Conservation (phyloP, 2,329 filamentous ascomycete species). For the Colletotrichum tropicicola region DNA sequence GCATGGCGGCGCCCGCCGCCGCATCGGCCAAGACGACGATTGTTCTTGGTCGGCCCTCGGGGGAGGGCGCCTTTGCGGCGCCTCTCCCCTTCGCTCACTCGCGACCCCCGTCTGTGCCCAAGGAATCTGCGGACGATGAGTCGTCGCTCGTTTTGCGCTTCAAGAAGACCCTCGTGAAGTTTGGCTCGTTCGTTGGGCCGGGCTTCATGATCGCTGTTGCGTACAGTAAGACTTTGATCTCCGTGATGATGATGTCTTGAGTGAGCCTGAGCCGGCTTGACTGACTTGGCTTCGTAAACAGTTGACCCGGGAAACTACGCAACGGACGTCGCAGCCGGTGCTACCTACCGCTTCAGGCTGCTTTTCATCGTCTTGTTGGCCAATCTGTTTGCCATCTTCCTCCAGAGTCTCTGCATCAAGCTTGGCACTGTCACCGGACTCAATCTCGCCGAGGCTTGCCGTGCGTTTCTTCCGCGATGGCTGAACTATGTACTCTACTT, state of each 20-base stretch:
- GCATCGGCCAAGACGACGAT: slow-evolving; percentile 7
- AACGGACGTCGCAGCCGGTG: slow-evolving; percentile 75
- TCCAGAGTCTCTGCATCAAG: slow-evolving; percentile 75
- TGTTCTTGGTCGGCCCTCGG: slow-evolving; percentile 24
- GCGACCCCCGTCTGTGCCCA: neutral
- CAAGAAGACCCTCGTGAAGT: slow-evolving; percentile 50
- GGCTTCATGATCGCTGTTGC: slow-evolving; percentile 72
- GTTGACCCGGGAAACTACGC: slow-evolving; percentile 74
- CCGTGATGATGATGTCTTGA: no score
- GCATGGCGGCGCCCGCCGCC: neutral
- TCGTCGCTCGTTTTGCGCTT: slow-evolving; percentile 17
- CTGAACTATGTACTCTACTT: slow-evolving; percentile 69
- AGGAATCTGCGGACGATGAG: neutral
- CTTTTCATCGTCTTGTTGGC: slow-evolving; percentile 75
- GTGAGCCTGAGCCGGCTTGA: no score
- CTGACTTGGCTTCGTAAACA: slow-evolving; percentile 31
- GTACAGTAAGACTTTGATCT: slow-evolving; percentile 55
- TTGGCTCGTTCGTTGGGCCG: slow-evolving; percentile 69
- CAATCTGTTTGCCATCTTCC: slow-evolving; percentile 76
- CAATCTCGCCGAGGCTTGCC: slow-evolving; percentile 72
- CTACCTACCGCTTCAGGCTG: slow-evolving; percentile 70
- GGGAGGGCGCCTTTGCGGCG: slow-evolving; percentile 19
- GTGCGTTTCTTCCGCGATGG: slow-evolving; percentile 72
- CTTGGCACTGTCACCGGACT: slow-evolving; percentile 75
- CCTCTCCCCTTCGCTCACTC: slow-evolving; percentile 23